Conservation (phyloP, 768 basidiomycete genomes). For the Neoboletus magnificus region DNA sequence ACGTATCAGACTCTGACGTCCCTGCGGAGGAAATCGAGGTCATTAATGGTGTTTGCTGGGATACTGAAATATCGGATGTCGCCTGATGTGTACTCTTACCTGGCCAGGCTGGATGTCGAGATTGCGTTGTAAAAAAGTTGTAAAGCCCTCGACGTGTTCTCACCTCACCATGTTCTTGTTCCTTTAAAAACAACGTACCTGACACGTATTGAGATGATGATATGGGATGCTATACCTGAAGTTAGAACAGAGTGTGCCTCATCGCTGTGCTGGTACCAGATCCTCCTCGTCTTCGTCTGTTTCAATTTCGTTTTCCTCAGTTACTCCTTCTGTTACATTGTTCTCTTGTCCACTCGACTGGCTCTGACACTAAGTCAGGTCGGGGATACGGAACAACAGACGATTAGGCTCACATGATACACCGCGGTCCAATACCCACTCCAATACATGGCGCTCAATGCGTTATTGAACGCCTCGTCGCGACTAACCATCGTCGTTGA, state of each 20-base stretch:
- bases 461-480: slow-evolving; percentile 76
- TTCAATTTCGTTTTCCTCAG: slow-evolving; percentile 28
- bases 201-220: not conserved
- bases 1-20: slow-evolving; percentile 51
- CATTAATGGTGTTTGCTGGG: slow-evolving; percentile 85
- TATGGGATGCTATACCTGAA: not conserved
- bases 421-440: slow-evolving; percentile 84
- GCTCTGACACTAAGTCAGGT: slow-evolving; percentile 32
- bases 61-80: slow-evolving; percentile 88
- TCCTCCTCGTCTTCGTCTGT: slow-evolving; percentile 23
- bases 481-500: slow-evolving; percentile 46
- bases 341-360: slow-evolving; percentile 16
- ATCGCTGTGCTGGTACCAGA: slow-evolving; percentile 31
- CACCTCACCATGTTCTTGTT: not conserved
- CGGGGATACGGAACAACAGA: not conserved
- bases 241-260: not conserved
- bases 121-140: slow-evolving; percentile 54
- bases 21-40: slow-evolving; percentile 76
- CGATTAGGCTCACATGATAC: slow-evolving; percentile 59
- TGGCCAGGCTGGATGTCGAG: slow-evolving; percentile 83
- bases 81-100: slow-evolving; percentile 84
- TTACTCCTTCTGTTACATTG: slow-evolving; percentile 26
- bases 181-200: slow-evolving; percentile 17
- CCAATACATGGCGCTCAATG: slow-evolving; percentile 82
- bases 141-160: not conserved